Base-by-base conservation (phyloP, 495 filamentous ascomycete species). In the Beverwykella pulmonaria region DNA sequence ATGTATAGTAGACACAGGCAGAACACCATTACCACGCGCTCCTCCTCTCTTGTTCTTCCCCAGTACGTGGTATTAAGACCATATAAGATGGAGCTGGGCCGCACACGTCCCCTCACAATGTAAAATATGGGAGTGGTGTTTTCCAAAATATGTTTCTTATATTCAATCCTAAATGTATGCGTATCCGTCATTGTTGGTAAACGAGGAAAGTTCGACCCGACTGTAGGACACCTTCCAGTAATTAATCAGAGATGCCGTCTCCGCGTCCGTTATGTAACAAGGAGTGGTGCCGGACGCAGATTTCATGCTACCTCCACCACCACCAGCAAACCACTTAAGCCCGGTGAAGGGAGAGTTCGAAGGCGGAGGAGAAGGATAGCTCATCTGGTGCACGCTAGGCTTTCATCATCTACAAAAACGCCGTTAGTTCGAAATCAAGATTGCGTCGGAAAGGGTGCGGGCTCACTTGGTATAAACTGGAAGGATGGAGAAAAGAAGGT, bases 251-350 rank as follows among this genome's bases (percentile, higher is more conserved):
- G 92, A 92, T 96, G 91, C 92, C 88, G 85, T 90, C 84, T 87
- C 90, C 84, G 92, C 95, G 93, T 96, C 89, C 92, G 92, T 90
- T 81, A 73, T 81, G 82, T 80, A 90, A 95, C 97, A 91, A 97
- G 96, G 93, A 87, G 88, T 81, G 79, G 84, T 97, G 94, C 91
- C 93, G 92, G 92, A 96, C 95, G 91, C 95, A 86, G 83, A 89
- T 92, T 85, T 98, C 94, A 98, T 82, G 80, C 86, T 90, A 83
- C 85, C 87, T 77, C 67, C 82, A 82, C 75, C 78, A 80, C 79
- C 80, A 75, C 86, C 82, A 75, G 76, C 83, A 85, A 86, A 90
- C 92, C 94, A 85, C 95, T 96, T 86, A 75, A 90, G 92, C 92
- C 92, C 86, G 80, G 78, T 77, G 76, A 85, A 85, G 85, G 88